Conservation (phyloP, 163 green algal species). For the Scenedesmus sp. region DNA sequence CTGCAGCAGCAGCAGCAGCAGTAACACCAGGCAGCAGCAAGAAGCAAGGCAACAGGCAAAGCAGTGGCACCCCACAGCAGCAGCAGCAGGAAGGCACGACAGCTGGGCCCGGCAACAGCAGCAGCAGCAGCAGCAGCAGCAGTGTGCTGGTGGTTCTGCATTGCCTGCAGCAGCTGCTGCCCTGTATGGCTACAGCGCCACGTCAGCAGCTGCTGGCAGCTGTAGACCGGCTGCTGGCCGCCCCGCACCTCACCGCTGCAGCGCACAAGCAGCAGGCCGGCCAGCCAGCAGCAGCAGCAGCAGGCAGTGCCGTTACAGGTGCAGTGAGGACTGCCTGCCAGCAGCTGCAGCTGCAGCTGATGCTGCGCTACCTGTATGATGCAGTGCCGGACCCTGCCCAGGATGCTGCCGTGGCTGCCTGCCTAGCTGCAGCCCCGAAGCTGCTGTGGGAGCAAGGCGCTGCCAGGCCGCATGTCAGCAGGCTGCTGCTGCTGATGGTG, state of each 20-base stretch:
- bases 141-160: slow-evolving; percentile 32
- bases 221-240: background rate
- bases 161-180: slow-evolving; percentile 49
- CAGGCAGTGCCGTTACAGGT: background rate
- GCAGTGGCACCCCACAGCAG: slow-evolving; percentile 1
- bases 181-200: background rate
- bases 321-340: slow-evolving; percentile 14
- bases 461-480: slow-evolving; percentile 35
- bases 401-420: slow-evolving; percentile 60
- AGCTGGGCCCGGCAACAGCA: background rate
- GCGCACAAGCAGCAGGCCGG: background rate
- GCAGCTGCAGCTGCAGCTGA: slow-evolving; percentile 46
- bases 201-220: slow-evolving; percentile 27
- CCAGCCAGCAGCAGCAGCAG: background rate
- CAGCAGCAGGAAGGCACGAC: background rate
- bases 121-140: slow-evolving; percentile 40
- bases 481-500: slow-evolving; percentile 38
- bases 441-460: slow-evolving; percentile 75
- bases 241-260: background rate
- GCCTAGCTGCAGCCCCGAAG: slow-evolving; percentile 71
- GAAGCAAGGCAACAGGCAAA: slow-evolving; percentile 20
- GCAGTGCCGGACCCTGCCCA: background rate
- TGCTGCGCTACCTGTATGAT: background rate
- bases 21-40: background rate
- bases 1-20: slow-evolving; percentile 36